phyloP scores from a whole-genome alignment of 2,329 filamentous ascomycete species.

The Ramichloridium luteum region DNA sequence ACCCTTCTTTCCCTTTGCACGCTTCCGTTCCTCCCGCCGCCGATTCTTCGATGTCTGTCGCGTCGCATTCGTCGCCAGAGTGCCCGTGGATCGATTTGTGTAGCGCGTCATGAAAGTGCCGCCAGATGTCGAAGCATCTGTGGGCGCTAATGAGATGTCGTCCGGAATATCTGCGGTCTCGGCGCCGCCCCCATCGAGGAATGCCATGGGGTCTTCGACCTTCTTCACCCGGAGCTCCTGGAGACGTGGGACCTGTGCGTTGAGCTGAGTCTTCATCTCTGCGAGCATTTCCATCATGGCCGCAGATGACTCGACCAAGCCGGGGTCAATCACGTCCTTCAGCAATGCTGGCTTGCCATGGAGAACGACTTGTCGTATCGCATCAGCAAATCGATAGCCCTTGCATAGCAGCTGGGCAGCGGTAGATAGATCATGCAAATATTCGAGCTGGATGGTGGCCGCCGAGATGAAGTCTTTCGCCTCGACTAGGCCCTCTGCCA shows the following conservation, averaged over 20 bases:
- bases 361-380: slow-evolving; percentile 62
- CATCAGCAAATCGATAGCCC: slow-evolving; percentile 76
- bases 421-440: slow-evolving; percentile 58
- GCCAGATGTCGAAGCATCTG: slow-evolving; percentile 61
- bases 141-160: slow-evolving; percentile 82
- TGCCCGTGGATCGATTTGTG: slow-evolving; percentile 60
- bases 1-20: slow-evolving; percentile 86
- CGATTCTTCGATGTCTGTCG: slow-evolving; percentile 80
- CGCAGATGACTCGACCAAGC: slow-evolving; percentile 68
- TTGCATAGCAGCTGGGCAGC: slow-evolving; percentile 73
- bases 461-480: slow-evolving; percentile 73
- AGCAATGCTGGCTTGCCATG: slow-evolving; percentile 52
- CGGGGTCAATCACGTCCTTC: slow-evolving; percentile 56
- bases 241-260: slow-evolving; percentile 75
- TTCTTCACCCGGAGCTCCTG: slow-evolving; percentile 71
- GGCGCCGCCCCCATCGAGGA: slow-evolving; percentile 59
- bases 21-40: slow-evolving; percentile 83
- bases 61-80: slow-evolving; percentile 59
- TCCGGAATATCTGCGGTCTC: slow-evolving; percentile 65
- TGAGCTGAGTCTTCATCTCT: slow-evolving; percentile 78
- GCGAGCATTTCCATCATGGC: slow-evolving; percentile 82
- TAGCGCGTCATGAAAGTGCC: slow-evolving; percentile 85
- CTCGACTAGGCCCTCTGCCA: slow-evolving; percentile 71
- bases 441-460: slow-evolving; percentile 67
- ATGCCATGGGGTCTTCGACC: slow-evolving; percentile 69